phyloP scores from a whole-genome alignment of 768 basidiomycete genomes.

The Panus rudis region DNA sequence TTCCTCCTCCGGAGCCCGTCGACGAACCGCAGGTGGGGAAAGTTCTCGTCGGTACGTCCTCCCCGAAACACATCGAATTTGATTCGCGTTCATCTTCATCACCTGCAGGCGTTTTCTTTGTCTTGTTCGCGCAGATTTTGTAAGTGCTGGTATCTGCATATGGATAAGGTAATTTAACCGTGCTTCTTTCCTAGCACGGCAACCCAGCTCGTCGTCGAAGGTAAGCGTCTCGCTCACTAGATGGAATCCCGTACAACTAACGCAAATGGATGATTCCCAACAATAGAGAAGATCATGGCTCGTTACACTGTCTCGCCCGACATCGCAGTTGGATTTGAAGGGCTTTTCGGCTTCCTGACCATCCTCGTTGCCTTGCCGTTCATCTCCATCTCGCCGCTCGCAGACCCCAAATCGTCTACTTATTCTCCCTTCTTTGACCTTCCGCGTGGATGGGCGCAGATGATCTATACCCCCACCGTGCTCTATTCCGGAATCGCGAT shows the following conservation, averaged over 20 bases:
- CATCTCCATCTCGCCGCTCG: constrained; percentile 61
- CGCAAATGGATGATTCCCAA: constrained; percentile 1
- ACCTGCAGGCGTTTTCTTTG: constrained; percentile 74
- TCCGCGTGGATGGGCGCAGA: constrained; percentile 83
- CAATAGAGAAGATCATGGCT: constrained; percentile 81
- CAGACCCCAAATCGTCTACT: constrained; percentile 41
- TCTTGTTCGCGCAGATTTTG: constrained; percentile 94
- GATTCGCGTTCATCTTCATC: constrained; percentile 8
- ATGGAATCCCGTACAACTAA: not conserved
- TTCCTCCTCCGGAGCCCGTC: constrained; percentile 35
- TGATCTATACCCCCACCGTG: constrained; percentile 65
- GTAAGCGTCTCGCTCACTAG: constrained; percentile 15
- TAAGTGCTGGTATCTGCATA: no score
- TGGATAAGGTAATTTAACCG: no score
- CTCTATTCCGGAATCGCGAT: constrained; percentile 39
- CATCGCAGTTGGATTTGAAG: constrained; percentile 91
- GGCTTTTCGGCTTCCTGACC: constrained; percentile 80
- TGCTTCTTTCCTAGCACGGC: constrained; percentile 73
- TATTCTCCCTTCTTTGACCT: constrained; percentile 75
- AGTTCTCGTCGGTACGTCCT: constrained; percentile 61
- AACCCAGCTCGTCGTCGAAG: constrained; percentile 87
- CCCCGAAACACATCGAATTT: constrained; percentile 13
- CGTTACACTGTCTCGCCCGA: constrained; percentile 82
- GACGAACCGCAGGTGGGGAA: constrained; percentile 60
- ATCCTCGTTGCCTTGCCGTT: constrained; percentile 77